These are phyloP conservation scores for Tolypocladium album DNA, from an alignment of 2,329 filamentous ascomycete genomes.

Conservation along the genomic window DNA sequence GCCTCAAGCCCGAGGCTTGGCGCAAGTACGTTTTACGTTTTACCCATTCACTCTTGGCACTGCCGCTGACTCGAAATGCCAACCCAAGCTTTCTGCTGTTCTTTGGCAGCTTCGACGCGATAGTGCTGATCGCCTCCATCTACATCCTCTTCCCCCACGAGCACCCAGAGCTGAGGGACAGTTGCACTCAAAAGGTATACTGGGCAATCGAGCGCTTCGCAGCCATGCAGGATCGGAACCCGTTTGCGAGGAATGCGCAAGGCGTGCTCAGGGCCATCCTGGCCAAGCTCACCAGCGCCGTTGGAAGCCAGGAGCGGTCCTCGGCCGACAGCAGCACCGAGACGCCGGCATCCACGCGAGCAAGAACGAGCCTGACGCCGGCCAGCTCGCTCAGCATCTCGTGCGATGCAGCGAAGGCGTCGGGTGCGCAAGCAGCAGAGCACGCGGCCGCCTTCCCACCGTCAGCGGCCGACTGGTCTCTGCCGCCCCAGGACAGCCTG, in stretches of 20 bases:
- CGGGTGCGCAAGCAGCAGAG: not conserved
- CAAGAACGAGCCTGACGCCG: not conserved
- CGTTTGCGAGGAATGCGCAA: conserved; percentile 41
- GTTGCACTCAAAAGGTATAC: conserved; percentile 43
- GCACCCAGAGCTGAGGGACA: conserved; percentile 34
- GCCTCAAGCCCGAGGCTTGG: conserved; percentile 39
- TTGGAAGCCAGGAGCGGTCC: conserved; percentile 20
- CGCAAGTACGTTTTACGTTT: conserved; percentile 18
- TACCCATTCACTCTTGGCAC: not conserved
- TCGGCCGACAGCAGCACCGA: conserved; percentile 8
- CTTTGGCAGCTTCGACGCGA: conserved; percentile 53
- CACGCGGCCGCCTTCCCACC: not conserved
- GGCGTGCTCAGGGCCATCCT: conserved; percentile 45
- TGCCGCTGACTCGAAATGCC: not conserved
- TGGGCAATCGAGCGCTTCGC: conserved; percentile 50
- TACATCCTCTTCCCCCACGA: conserved; percentile 51
- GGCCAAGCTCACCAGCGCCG: conserved; percentile 39
- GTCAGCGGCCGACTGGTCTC: conserved; percentile 20
- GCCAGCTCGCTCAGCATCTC: not conserved
- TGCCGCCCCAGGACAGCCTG: conserved; percentile 37
- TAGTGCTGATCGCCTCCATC: conserved; percentile 49
- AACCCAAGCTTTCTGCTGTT: conserved; percentile 40
- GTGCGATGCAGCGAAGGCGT: not conserved
- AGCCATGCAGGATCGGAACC: conserved; percentile 41
- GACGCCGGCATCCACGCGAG: conserved; percentile 3